Evolutionary conservation across 2,329 filamentous ascomycete species (phyloP).

Genomic region (Chaetomiaceae sp.): DNA sequence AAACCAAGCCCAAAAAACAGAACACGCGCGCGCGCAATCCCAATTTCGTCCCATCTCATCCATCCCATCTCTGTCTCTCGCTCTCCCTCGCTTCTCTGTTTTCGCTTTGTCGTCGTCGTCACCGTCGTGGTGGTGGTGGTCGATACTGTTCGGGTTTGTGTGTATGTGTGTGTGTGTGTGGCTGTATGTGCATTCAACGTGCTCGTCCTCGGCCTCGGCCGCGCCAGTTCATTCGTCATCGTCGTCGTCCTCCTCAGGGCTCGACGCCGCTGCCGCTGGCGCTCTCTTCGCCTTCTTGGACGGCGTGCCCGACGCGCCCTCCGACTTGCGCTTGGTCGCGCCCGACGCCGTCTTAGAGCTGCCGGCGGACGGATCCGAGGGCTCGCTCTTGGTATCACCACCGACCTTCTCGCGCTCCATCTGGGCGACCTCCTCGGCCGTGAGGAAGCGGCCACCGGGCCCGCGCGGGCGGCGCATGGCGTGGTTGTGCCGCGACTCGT

Average conservation of each 20-base stretch:
- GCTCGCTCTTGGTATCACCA: slow-evolving; percentile 20
- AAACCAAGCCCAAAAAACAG: no score
- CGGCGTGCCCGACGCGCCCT: slow-evolving; percentile 38
- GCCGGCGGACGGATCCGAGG: slow-evolving; percentile 20
- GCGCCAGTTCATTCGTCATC: slow-evolving; percentile 19
- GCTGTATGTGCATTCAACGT: no score
- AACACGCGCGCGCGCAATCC: no score
- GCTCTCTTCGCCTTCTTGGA: slow-evolving; percentile 47
- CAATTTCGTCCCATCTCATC: no score
- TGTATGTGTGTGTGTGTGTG: no score
- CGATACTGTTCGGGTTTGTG: no score
- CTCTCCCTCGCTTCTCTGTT: no score
- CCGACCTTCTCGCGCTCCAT: slow-evolving; percentile 63
- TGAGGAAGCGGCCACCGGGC: slow-evolving; percentile 90
- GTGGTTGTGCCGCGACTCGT: slow-evolving; percentile 96
- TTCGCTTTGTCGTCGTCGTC: slow-evolving; percentile 1
- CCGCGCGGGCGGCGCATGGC: slow-evolving; percentile 93
- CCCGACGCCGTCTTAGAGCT: slow-evolving; percentile 29
- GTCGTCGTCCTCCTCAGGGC: slow-evolving; percentile 36
- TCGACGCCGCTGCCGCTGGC: slow-evolving; percentile 34
- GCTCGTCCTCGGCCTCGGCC: not conserved
- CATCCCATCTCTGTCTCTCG: no score
- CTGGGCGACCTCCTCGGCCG: slow-evolving; percentile 87
- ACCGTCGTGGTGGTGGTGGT: no score
- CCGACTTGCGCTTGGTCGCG: slow-evolving; percentile 57